These are phyloP conservation scores for Clohesyomyces aquaticus DNA, from an alignment of 495 filamentous ascomycete species.

Conservation along the genomic window DNA sequence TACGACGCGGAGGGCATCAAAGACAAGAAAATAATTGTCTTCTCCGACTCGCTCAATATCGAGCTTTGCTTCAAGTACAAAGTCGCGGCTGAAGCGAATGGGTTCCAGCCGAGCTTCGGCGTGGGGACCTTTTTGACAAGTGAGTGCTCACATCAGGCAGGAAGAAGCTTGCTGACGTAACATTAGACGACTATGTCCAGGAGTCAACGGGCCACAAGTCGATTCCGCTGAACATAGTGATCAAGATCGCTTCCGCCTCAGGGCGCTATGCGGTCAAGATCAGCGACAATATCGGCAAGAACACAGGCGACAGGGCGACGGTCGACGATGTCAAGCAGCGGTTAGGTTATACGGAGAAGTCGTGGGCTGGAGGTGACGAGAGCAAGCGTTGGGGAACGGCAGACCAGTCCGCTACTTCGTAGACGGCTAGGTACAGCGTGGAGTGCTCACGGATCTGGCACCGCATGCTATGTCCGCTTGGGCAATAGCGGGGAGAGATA, in stretches of 20 bases:
- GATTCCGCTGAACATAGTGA: conserved; percentile 94
- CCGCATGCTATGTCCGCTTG: background rate
- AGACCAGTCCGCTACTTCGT: conserved; percentile 18
- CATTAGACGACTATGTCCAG: conserved; percentile 75
- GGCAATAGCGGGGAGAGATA: no score
- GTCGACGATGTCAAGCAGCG: conserved; percentile 81
- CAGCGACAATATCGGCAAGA: conserved; percentile 95
- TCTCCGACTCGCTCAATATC: conserved; percentile 92
- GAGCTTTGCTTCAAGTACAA: conserved; percentile 91
- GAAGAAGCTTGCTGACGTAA: conserved; percentile 7
- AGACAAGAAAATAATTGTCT: conserved; percentile 91
- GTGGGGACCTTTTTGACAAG: conserved; percentile 94
- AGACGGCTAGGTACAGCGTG: background rate
- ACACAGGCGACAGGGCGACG: conserved; percentile 80
- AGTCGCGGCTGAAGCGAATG: conserved; percentile 72
- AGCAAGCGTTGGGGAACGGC: conserved; percentile 70
- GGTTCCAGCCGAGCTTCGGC: conserved; percentile 84
- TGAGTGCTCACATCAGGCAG: conserved; percentile 45
- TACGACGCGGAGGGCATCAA: conserved; percentile 76
- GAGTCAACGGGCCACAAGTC: conserved; percentile 75
- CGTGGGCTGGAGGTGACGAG: conserved; percentile 85
- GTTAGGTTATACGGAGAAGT: conserved; percentile 82
- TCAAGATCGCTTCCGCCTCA: conserved; percentile 84
- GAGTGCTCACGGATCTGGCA: background rate
- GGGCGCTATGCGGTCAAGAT: conserved; percentile 91